Percentiles rank a stretch among this genome's conserved stretches.
These are phyloP conservation scores for Eucalyptus pumila DNA, from an alignment of 345 rosid species.

Conservation along the genomic window DNA sequence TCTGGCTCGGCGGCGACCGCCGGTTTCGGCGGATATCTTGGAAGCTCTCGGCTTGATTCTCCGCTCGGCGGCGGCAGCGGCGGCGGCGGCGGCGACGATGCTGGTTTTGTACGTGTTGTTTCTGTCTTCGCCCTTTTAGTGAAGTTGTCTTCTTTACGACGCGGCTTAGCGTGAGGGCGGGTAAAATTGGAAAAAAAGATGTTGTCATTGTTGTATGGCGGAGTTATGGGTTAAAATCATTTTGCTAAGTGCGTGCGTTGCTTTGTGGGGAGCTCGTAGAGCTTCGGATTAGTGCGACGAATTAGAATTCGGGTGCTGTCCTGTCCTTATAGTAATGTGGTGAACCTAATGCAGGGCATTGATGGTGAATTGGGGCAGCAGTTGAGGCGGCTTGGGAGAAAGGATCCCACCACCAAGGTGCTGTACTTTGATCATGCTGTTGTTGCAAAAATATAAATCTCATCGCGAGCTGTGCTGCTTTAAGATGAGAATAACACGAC, in stretches of 20 bases:
- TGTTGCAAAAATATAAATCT: background rate
- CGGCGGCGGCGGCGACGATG: constrained; percentile 24
- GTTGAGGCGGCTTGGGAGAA: constrained; percentile 77
- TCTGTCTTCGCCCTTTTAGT: background rate
- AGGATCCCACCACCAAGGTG: constrained; percentile 93
- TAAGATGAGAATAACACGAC: background rate
- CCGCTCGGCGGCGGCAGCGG: constrained; percentile 17
- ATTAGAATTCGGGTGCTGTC: background rate
- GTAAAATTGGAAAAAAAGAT: background rate
- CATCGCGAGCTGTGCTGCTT: background rate
- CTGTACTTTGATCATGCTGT: background rate
- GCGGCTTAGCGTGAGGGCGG: background rate
- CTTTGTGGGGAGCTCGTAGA: background rate
- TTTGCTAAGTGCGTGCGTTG: background rate
- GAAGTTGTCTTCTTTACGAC: background rate
- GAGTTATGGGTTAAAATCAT: background rate
- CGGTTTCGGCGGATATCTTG: constrained; percentile 89
- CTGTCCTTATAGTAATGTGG: background rate
- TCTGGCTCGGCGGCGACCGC: constrained; percentile 49
- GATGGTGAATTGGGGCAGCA: constrained; percentile 80
- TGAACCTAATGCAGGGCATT: constrained; percentile 34
- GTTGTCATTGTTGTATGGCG: background rate
- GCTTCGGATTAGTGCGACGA: background rate
- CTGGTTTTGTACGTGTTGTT: constrained; percentile 13
- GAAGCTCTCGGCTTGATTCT: constrained; percentile 66